These are phyloP conservation scores for Cardamine chenopodiifolia DNA, from an alignment of 345 rosid species.

Conservation along the genomic window DNA sequence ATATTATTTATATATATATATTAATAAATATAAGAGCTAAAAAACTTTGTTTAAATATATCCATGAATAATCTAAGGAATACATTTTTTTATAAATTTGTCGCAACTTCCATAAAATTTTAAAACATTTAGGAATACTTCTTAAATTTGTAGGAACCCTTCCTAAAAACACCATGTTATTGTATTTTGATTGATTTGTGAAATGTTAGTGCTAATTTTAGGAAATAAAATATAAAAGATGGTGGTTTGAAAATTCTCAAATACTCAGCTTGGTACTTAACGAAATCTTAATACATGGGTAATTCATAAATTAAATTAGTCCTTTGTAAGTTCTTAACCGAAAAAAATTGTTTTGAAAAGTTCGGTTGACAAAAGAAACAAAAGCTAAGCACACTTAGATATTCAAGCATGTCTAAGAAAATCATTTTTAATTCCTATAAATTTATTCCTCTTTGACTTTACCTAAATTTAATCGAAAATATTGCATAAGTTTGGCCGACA, in stretches of 20 bases:
- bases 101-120: not conserved
- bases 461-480: not conserved
- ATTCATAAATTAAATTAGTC: not conserved
- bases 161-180: not conserved
- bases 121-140: not conserved
- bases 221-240: too few species aligned
- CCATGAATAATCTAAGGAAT: too few species aligned
- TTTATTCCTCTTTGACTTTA: constrained; percentile 3
- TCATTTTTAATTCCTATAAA: not conserved
- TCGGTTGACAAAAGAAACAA: not conserved
- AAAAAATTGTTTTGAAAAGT: not conserved
- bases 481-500: not conserved
- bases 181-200: not conserved
- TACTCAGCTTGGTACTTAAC: too few species aligned
- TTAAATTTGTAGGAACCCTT: not conserved
- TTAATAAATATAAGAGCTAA: too few species aligned
- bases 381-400: not conserved
- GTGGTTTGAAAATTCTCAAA: not conserved
- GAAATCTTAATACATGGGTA: not conserved
- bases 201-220: too few species aligned
- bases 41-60: too few species aligned
- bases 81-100: not conserved
- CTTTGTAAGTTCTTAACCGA: not conserved
- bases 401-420: not conserved
- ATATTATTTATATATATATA: too few species aligned